phyloP scores from a whole-genome alignment of 352 stramenopile genomes.

The Pythium scleroteichum region DNA sequence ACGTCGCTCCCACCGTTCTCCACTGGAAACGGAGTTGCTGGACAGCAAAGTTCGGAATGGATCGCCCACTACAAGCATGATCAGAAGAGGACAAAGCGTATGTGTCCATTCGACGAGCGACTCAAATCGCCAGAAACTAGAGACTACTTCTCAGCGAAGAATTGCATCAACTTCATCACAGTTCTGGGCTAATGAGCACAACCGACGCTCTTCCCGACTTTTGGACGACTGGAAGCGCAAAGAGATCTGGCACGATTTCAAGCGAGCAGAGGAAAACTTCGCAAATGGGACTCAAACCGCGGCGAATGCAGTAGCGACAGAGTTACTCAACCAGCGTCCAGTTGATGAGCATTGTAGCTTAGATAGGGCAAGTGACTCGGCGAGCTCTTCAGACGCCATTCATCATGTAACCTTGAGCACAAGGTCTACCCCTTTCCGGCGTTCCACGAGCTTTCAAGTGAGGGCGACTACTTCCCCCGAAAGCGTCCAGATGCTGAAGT shows the following conservation, averaged over 20 bases:
- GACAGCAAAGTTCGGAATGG: background rate
- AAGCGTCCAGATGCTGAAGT: too few species aligned
- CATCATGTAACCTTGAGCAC: too few species aligned
- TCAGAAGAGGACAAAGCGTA: slow-evolving; percentile 13
- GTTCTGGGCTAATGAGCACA: slow-evolving; percentile 37
- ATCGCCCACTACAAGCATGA: background rate
- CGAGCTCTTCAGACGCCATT: background rate
- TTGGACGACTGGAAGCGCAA: slow-evolving; percentile 74
- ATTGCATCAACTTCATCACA: slow-evolving; percentile 37
- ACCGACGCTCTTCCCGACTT: slow-evolving; percentile 46
- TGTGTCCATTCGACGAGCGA: background rate
- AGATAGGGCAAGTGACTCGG: background rate
- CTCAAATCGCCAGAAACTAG: background rate
- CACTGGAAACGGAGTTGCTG: slow-evolving; percentile 7
- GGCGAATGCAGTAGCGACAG: too few species aligned
- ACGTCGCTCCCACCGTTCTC: slow-evolving; percentile 6
- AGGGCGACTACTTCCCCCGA: background rate
- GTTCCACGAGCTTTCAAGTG: slow-evolving; percentile 11
- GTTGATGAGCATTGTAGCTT: too few species aligned
- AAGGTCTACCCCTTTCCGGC: background rate
- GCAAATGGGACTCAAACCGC: background rate
- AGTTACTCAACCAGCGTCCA: too few species aligned
- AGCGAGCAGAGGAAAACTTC: slow-evolving; percentile 56
- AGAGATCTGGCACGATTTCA: slow-evolving; percentile 76
- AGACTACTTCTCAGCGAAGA: background rate